phyloP scores from a whole-genome alignment of 2,329 filamentous ascomycete genomes.

The Cladosporium sp. region DNA sequence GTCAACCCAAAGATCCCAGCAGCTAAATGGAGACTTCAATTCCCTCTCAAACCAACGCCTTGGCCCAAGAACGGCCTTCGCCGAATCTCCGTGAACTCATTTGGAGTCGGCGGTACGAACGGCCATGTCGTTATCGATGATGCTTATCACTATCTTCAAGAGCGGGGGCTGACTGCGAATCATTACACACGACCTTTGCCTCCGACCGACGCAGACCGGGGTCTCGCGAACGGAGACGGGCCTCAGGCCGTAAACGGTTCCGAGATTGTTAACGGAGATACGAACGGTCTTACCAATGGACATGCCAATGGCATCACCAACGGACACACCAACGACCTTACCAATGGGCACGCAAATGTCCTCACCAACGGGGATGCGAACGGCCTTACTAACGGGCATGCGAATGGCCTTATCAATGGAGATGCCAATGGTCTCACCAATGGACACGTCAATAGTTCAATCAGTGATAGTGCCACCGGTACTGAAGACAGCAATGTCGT shows the following conservation, averaged over 20 bases:
- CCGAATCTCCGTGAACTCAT: constrained; percentile 26
- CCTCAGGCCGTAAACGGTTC: too few species aligned
- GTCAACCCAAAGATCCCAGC: constrained; percentile 33
- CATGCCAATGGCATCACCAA: not conserved
- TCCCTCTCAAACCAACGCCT: constrained; percentile 26
- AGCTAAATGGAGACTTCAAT: constrained; percentile 23
- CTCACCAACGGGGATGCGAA: not conserved
- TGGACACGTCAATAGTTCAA: not conserved
- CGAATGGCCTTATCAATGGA: not conserved
- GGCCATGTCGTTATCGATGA: constrained; percentile 32
- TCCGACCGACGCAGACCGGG: not conserved
- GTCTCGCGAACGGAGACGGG: not conserved
- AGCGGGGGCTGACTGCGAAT: not conserved
- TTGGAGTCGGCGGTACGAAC: constrained; percentile 34
- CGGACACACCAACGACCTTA: not conserved
- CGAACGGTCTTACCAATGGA: not conserved
- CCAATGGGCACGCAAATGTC: not conserved
- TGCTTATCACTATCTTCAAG: not conserved
- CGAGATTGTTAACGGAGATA: not conserved
- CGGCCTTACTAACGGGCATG: not conserved
- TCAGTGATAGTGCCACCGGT: not conserved
- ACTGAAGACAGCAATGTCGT: not conserved
- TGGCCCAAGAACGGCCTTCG: constrained; percentile 31
- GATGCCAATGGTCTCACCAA: not conserved
- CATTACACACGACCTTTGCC: not conserved